phyloP scores from a whole-genome alignment of 208 protist genomes.

The Trypanosoma theileri region DNA sequence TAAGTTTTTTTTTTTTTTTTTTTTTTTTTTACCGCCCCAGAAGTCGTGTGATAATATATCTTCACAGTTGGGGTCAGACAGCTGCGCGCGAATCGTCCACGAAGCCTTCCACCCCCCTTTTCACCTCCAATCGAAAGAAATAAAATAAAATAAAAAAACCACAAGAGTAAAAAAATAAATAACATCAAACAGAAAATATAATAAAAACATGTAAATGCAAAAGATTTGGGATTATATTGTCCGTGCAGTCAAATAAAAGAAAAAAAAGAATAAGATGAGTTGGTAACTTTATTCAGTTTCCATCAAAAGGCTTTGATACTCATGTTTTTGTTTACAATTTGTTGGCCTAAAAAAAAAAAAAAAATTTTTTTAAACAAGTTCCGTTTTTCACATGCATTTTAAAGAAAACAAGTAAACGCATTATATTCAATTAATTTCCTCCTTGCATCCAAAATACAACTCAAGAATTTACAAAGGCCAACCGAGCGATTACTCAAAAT shows the following conservation, averaged over 20 bases:
- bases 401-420: background rate
- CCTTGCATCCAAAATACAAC: too few species aligned
- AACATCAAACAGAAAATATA: background rate
- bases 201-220: slow-evolving; percentile 8
- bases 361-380: slow-evolving; percentile 5
- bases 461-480: too few species aligned
- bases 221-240: background rate
- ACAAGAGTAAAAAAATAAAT: background rate
- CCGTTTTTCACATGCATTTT: background rate
- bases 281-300: background rate
- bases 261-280: slow-evolving; percentile 16
- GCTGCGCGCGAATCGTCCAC: too few species aligned
- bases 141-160: background rate
- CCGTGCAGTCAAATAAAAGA: slow-evolving; percentile 6
- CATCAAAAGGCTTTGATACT: background rate
- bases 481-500: too few species aligned
- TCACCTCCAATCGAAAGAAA: background rate
- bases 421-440: too few species aligned
- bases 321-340: too few species aligned
- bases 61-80: too few species aligned
- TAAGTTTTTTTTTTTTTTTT: too few species aligned
- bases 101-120: too few species aligned
- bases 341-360: background rate
- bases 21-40: too few species aligned
- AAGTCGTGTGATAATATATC: too few species aligned